phyloP scores from a whole-genome alignment of 192 early-diverging fungal genomes.

The Nowakowskiella sp. region DNA sequence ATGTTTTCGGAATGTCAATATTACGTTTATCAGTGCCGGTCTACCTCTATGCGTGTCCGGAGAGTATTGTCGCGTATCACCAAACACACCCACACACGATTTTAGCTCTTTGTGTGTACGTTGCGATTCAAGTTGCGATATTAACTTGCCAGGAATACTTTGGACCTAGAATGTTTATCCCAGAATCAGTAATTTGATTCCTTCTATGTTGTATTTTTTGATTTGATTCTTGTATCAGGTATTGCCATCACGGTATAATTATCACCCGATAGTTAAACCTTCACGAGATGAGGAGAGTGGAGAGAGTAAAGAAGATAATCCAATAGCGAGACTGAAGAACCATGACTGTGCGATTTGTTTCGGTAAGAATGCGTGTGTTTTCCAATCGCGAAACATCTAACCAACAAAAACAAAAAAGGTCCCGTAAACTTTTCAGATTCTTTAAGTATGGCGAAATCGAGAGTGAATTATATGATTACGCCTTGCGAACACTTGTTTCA shows the following conservation, averaged over 20 bases:
- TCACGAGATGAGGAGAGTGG: background rate
- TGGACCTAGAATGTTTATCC: constrained; percentile 69
- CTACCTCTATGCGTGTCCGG: constrained; percentile 53
- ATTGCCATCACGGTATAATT: constrained; percentile 63
- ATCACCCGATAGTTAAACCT: constrained; percentile 51
- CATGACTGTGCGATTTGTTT: constrained; percentile 62
- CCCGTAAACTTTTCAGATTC: constrained; percentile 34
- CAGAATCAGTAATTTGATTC: constrained; percentile 38
- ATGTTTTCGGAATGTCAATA: constrained; percentile 50
- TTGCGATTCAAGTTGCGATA: constrained; percentile 46
- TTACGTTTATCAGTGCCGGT: constrained; percentile 51
- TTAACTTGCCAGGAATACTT: constrained; percentile 57
- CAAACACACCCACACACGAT: constrained; percentile 33
- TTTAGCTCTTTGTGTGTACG: constrained; percentile 47
- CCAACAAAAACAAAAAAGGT: too few species aligned
- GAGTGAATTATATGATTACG: constrained; percentile 63
- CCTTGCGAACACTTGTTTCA: constrained; percentile 76
- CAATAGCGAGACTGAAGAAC: background rate
- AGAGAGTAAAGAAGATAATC: background rate
- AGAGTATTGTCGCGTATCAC: constrained; percentile 45
- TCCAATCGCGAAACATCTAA: too few species aligned
- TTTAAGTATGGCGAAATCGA: constrained; percentile 27
- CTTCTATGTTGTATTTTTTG: constrained; percentile 1
- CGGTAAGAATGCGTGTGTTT: constrained; percentile 26
- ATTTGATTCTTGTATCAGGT: background rate